phyloP scores from a whole-genome alignment of 2,329 filamentous ascomycete species.

The Bimuria novae-zelandiae region DNA sequence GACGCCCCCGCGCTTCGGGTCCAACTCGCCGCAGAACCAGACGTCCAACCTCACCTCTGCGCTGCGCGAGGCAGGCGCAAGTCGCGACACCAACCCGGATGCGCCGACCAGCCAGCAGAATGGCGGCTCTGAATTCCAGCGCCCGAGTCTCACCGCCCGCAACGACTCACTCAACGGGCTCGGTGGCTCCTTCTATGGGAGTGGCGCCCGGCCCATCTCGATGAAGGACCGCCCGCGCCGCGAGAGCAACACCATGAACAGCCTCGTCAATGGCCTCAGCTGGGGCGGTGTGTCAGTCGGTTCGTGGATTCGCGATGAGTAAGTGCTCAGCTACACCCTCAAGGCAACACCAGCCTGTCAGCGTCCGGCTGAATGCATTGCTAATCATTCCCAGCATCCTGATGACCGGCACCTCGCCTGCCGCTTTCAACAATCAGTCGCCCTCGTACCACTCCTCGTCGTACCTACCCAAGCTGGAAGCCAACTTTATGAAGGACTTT shows the following conservation, averaged over 20 bases:
- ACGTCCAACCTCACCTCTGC: conserved; percentile 67
- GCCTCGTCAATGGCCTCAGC: conserved; percentile 80
- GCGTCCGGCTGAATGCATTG: conserved; percentile 12
- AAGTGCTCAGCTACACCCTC: conserved; percentile 55
- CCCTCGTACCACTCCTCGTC: conserved; percentile 96
- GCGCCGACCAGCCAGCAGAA: conserved; percentile 50
- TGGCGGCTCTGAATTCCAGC: conserved; percentile 36
- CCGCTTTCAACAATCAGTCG: conserved; percentile 74
- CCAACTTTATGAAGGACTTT: conserved; percentile 97
- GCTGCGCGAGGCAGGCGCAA: conserved; percentile 55
- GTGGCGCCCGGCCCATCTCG: conserved; percentile 65
- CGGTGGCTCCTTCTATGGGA: conserved; percentile 58
- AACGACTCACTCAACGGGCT: conserved; percentile 60
- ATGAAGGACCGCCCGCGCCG: conserved; percentile 60
- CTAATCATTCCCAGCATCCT: conserved; percentile 70
- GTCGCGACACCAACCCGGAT: conserved; percentile 26
- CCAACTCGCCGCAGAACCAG: conserved; percentile 64
- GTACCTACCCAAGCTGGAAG: conserved; percentile 93
- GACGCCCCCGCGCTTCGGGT: conserved; percentile 58
- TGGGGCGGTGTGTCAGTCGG: conserved; percentile 97
- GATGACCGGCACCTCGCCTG: conserved; percentile 96
- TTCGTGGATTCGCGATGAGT: conserved; percentile 98
- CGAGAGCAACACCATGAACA: conserved; percentile 65
- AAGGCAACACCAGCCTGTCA: conserved; percentile 8
- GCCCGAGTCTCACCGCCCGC: conserved; percentile 48